phyloP scores from a whole-genome alignment of 192 early-diverging fungal species.

The Cetraspora pellucida region DNA sequence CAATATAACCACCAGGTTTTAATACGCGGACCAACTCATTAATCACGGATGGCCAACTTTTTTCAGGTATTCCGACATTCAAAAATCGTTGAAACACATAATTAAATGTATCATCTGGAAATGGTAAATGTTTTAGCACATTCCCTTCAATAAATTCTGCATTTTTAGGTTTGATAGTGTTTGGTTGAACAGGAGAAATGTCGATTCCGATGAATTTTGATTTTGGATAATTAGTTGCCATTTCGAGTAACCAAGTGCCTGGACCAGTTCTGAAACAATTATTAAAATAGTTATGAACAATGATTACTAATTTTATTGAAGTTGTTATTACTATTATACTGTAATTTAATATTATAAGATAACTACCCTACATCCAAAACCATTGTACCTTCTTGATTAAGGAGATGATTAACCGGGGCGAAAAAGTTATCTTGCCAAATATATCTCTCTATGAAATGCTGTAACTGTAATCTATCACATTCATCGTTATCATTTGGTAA shows the following conservation, averaged over 20 bases:
- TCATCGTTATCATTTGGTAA: slow-evolving; percentile 16
- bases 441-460: slow-evolving; percentile 12
- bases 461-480: slow-evolving; percentile 8
- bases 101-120: slow-evolving; percentile 50
- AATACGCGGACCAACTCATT: slow-evolving; percentile 40
- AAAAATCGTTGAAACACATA: slow-evolving; percentile 31
- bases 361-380: slow-evolving; percentile 20
- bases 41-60: background rate
- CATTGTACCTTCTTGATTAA: background rate
- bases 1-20: slow-evolving; percentile 46
- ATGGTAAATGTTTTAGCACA: slow-evolving; percentile 42
- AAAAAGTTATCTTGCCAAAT: slow-evolving; percentile 8
- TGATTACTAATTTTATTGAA: background rate
- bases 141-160: slow-evolving; percentile 40
- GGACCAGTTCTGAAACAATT: background rate
- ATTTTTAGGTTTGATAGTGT: background rate
- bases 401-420: background rate
- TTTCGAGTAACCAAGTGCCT: slow-evolving; percentile 11
- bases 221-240: slow-evolving; percentile 16
- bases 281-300: background rate
- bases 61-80: background rate
- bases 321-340: background rate
- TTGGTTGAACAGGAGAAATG: background rate
- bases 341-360: background rate
- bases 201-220: slow-evolving; percentile 12